phyloP scores from a whole-genome alignment of 495 filamentous ascomycete species.

The Barbatosphaeria neglecta region DNA sequence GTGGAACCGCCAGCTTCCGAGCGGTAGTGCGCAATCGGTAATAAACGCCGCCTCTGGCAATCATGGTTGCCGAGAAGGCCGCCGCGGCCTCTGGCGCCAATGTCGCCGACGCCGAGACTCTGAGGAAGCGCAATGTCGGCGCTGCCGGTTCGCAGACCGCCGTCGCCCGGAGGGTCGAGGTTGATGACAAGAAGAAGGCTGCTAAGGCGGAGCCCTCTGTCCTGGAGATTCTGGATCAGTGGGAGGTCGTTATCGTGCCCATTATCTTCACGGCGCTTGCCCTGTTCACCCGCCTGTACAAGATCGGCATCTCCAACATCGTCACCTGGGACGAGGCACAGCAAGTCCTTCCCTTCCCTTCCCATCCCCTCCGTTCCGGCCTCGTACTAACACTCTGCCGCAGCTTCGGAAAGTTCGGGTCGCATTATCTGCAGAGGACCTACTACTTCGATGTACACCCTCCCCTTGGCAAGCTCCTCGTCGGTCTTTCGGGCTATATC shows the following conservation, averaged over 20 bases:
- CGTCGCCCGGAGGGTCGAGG: constrained; percentile 25
- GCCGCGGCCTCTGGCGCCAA: constrained; percentile 56
- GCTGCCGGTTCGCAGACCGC: constrained; percentile 36
- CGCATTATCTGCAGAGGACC: constrained; percentile 95
- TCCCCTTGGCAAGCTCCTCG: constrained; percentile 94
- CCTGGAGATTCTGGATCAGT: constrained; percentile 56
- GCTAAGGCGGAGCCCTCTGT: constrained; percentile 45
- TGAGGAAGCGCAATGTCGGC: constrained; percentile 64
- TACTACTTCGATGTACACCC: constrained; percentile 97
- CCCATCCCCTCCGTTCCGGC: constrained; percentile 1
- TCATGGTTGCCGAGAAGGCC: constrained; percentile 41
- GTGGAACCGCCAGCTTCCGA: neutral
- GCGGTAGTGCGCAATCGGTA: neutral
- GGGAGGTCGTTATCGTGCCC: constrained; percentile 81
- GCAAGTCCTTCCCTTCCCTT: constrained; percentile 40
- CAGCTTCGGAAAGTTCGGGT: constrained; percentile 98
- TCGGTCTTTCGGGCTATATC: constrained; percentile 87
- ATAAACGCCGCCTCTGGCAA: neutral
- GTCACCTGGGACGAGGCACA: constrained; percentile 99
- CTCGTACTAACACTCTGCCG: constrained; percentile 15
- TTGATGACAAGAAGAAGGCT: constrained; percentile 55
- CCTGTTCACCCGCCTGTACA: constrained; percentile 91
- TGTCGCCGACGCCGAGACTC: constrained; percentile 41
- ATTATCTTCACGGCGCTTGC: constrained; percentile 77
- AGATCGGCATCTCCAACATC: constrained; percentile 88